phyloP scores from a whole-genome alignment of 345 rosid species.

The Acer yangbiense region DNA sequence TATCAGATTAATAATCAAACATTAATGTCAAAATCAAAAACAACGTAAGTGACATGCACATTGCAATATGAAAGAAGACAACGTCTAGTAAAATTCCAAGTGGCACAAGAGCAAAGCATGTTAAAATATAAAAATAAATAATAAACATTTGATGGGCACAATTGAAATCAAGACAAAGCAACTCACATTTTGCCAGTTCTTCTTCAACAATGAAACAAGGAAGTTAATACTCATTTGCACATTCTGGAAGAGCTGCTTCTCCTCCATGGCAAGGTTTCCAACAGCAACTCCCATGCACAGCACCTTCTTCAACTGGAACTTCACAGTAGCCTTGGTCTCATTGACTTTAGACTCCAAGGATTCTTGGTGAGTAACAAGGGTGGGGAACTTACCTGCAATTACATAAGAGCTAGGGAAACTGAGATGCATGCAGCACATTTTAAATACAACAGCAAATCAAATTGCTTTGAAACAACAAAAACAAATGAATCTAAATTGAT shows the following conservation, averaged over 20 bases:
- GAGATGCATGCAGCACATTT: not conserved
- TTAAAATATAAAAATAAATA: too few species aligned
- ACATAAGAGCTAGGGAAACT: not conserved
- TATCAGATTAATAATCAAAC: not conserved
- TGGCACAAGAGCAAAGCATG: not conserved
- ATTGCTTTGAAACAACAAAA: not conserved
- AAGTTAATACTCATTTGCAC: constrained; percentile 81
- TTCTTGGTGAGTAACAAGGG: constrained; percentile 76
- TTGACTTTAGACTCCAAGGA: constrained; percentile 73
- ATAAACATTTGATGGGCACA: not conserved
- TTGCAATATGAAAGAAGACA: not conserved
- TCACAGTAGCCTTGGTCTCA: constrained; percentile 76
- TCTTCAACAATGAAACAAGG: constrained; percentile 79
- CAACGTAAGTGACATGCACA: not conserved
- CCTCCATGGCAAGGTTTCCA: constrained; percentile 68
- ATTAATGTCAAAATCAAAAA: not conserved
- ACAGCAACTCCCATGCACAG: constrained; percentile 93
- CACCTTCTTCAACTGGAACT: constrained; percentile 82
- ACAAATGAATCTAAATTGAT: not conserved
- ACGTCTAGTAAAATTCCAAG: too few species aligned
- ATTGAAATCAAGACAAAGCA: not conserved
- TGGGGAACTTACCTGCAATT: constrained; percentile 75
- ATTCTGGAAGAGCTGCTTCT: constrained; percentile 82
- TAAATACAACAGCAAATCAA: not conserved
- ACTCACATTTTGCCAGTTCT: constrained; percentile 83